phyloP scores from a whole-genome alignment of 2,329 filamentous ascomycete genomes.

The Exophiala viscosa region DNA sequence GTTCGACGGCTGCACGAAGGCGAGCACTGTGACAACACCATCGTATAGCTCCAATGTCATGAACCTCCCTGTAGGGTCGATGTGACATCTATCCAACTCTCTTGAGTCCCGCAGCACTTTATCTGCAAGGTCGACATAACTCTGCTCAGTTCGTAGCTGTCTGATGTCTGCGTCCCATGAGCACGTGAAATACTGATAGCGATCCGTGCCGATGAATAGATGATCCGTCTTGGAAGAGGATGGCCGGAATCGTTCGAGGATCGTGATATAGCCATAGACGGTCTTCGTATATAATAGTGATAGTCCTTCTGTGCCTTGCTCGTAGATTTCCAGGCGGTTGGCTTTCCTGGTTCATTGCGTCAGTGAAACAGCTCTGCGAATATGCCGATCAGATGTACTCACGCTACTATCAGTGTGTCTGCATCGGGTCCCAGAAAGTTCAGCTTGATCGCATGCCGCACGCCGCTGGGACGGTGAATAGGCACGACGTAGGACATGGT shows the following conservation, averaged over 20 bases:
- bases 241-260: slow-evolving; percentile 76
- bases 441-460: slow-evolving; percentile 80
- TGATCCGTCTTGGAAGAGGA: slow-evolving; percentile 72
- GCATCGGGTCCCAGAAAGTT: slow-evolving; percentile 69
- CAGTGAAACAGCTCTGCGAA: slow-evolving; percentile 16
- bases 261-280: slow-evolving; percentile 80
- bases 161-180: slow-evolving; percentile 66
- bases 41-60: slow-evolving; percentile 67
- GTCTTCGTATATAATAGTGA: slow-evolving; percentile 64
- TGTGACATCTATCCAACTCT: slow-evolving; percentile 75
- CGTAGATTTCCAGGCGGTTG: slow-evolving; percentile 83
- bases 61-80: slow-evolving; percentile 72
- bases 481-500: slow-evolving; percentile 91
- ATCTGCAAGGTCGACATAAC: slow-evolving; percentile 58
- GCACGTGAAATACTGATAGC: slow-evolving; percentile 85
- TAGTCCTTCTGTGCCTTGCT: slow-evolving; percentile 61
- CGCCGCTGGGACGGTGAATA: slow-evolving; percentile 86
- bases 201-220: slow-evolving; percentile 87
- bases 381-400: slow-evolving; percentile 40
- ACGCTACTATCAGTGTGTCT: slow-evolving; percentile 86
- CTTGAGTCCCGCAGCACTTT: slow-evolving; percentile 68
- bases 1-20: slow-evolving; percentile 54
- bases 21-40: slow-evolving; percentile 63
- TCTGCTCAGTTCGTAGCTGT: slow-evolving; percentile 55
- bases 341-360: slow-evolving; percentile 59